Evolutionary conservation across 2,329 filamentous ascomycete genomes (phyloP).

Genomic region (Stagonosporopsis tanaceti): DNA sequence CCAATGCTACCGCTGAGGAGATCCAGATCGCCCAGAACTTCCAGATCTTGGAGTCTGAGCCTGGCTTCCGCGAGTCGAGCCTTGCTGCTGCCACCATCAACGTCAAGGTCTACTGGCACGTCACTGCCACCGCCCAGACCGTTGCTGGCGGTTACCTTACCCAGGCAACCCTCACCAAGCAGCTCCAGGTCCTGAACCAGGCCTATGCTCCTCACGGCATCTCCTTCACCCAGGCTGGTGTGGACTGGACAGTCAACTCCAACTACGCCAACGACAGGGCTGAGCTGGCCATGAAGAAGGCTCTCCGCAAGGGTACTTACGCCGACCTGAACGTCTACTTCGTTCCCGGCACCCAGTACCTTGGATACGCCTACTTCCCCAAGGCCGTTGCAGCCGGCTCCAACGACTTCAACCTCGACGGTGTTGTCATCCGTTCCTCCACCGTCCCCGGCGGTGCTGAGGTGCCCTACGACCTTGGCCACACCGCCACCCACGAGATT

Average conservation of each 20-base stretch:
- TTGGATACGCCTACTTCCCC: constrained; percentile 26
- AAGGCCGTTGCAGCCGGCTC: constrained; percentile 20
- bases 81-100: constrained; percentile 29
- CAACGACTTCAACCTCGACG: constrained; percentile 31
- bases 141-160: constrained; percentile 21
- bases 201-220: constrained; percentile 26
- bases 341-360: constrained; percentile 13
- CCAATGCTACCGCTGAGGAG: constrained; percentile 24
- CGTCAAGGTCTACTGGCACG: constrained; percentile 47
- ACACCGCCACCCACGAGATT: constrained; percentile 43
- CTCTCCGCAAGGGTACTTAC: constrained; percentile 34
- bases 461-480: constrained; percentile 26
- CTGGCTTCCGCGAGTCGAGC: constrained; percentile 10
- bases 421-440: constrained; percentile 27
- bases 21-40: constrained; percentile 23
- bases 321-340: constrained; percentile 41
- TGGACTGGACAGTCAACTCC: constrained; percentile 23
- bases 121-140: constrained; percentile 35
- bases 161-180: constrained; percentile 16
- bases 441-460: constrained; percentile 33
- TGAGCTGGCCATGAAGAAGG: constrained; percentile 23
- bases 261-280: constrained; percentile 18
- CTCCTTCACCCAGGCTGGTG: constrained; percentile 23
- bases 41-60: constrained; percentile 21
- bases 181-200: constrained; percentile 23